Percentiles rank a stretch among this genome's conserved stretches.
Conservation (phyloP, 2,329 filamentous ascomycete genomes). For the Colletotrichum sansevieriae region DNA sequence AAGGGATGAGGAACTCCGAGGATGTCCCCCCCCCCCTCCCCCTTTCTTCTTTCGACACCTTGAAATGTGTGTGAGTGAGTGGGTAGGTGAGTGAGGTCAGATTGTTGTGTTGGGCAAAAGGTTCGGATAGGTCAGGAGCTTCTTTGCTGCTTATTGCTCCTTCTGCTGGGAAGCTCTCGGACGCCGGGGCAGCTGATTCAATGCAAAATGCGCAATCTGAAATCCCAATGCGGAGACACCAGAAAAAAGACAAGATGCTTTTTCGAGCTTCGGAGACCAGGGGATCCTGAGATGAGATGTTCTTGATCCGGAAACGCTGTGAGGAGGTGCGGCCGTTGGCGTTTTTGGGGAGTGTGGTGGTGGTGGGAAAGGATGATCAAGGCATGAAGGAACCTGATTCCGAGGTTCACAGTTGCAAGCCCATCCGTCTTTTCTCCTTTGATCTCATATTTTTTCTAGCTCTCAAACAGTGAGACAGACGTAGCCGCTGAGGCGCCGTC, state of each 20-base stretch:
- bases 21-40: background rate
- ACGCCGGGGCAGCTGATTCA: conserved; percentile 19
- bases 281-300: conserved; percentile 1
- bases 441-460: conserved; percentile 28
- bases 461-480: conserved; percentile 39
- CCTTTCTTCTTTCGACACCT: no score
- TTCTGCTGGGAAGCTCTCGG: conserved; percentile 14
- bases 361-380: conserved; percentile 14
- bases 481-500: conserved; percentile 1
- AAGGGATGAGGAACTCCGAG: conserved; percentile 10
- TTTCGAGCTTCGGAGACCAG: conserved; percentile 13
- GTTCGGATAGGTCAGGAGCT: no score
- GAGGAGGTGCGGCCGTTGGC: background rate
- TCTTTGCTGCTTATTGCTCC: conserved; percentile 2
- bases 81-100: conserved; percentile 8
- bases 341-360: background rate
- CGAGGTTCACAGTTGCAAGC: conserved; percentile 5
- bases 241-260: conserved; percentile 11
- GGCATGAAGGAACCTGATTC: conserved; percentile 31
- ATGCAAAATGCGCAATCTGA: conserved; percentile 26
- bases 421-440: background rate
- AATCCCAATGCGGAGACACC: conserved; percentile 4
- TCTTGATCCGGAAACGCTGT: conserved; percentile 9
- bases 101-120: conserved; percentile 21
- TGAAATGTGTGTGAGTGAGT: background rate